Percentiles rank a stretch among this genome's conserved stretches.
phyloP scores from a whole-genome alignment of 768 basidiomycete species.

The Suillus brevipes region DNA sequence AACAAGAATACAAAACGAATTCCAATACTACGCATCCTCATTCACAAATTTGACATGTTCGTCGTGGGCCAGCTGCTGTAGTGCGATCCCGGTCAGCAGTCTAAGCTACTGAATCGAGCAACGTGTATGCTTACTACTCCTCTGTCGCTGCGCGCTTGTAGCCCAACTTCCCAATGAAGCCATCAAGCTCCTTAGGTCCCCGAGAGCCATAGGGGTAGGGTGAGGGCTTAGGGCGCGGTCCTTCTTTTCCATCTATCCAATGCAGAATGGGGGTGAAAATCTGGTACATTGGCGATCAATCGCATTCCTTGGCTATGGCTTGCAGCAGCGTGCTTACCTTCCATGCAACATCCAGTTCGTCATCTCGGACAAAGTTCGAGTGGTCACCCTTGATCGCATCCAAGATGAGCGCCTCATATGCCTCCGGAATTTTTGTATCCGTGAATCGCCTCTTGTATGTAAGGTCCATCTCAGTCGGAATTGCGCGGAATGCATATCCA shows the following conservation, averaged over 20 bases:
- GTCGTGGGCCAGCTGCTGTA: constrained; percentile 29
- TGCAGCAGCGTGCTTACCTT: constrained; percentile 56
- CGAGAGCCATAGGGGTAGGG: constrained; percentile 92
- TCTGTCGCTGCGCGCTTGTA: constrained; percentile 60
- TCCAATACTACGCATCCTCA: not conserved
- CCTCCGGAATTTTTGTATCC: constrained; percentile 92
- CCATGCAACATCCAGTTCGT: constrained; percentile 97
- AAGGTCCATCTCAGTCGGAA: constrained; percentile 97
- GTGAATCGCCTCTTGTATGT: constrained; percentile 96
- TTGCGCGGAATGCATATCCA: constrained; percentile 83
- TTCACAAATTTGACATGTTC: constrained; percentile 28
- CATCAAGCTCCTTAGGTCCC: constrained; percentile 83
- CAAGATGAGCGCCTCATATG: constrained; percentile 92
- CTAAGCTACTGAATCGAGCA: not conserved
- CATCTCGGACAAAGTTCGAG: constrained; percentile 97
- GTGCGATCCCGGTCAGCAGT: not conserved
- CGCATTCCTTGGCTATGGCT: not conserved
- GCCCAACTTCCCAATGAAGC: constrained; percentile 73
- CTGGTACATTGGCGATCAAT: constrained; percentile 37
- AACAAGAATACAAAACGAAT: not conserved
- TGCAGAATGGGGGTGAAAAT: constrained; percentile 94
- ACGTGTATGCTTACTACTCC: constrained; percentile 65
- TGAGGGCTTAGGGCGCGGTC: constrained; percentile 65
- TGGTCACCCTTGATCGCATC: constrained; percentile 98
- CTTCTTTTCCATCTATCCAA: constrained; percentile 87